phyloP scores from a whole-genome alignment of 169 alveolate species.

The Babesia divergens region DNA sequence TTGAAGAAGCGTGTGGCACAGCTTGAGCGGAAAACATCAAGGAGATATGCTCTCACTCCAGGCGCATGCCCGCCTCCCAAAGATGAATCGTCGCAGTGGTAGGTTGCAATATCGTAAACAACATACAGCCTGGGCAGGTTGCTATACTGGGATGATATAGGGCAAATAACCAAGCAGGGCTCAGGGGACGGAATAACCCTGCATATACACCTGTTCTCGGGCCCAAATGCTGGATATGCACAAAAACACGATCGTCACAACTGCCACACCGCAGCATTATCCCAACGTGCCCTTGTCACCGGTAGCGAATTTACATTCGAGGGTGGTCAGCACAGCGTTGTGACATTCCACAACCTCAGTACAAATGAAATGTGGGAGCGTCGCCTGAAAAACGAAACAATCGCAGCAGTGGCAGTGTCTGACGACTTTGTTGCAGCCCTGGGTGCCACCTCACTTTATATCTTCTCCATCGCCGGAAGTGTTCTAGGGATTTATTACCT shows the following conservation, averaged over 20 bases:
- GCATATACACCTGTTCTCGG: constrained; percentile 59
- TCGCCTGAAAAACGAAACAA: constrained; percentile 21
- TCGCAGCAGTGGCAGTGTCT: constrained; percentile 43
- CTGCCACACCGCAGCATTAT: constrained; percentile 55
- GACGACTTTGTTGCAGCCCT: constrained; percentile 43
- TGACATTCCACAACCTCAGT: constrained; percentile 29
- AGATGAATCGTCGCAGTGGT: constrained; percentile 57
- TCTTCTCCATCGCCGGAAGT: constrained; percentile 41
- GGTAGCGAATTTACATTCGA: constrained; percentile 31
- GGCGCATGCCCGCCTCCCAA: constrained; percentile 61
- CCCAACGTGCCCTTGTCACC: constrained; percentile 16
- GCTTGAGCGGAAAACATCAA: constrained; percentile 14
- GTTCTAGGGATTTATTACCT: constrained; percentile 23
- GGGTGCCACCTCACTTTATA: constrained; percentile 8
- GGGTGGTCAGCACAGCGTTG: constrained; percentile 4
- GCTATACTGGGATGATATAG: constrained; percentile 55
- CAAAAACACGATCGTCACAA: constrained; percentile 45
- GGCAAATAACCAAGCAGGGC: constrained; percentile 54
- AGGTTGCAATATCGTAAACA: background rate
- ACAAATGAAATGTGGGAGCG: constrained; percentile 63
- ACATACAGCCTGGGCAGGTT: constrained; percentile 1
- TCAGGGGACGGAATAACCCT: constrained; percentile 13
- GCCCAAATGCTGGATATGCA: constrained; percentile 52
- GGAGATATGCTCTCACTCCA: constrained; percentile 19
- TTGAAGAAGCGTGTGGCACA: constrained; percentile 29